phyloP scores from a whole-genome alignment of 345 rosid species.

The Linum lewisii region DNA sequence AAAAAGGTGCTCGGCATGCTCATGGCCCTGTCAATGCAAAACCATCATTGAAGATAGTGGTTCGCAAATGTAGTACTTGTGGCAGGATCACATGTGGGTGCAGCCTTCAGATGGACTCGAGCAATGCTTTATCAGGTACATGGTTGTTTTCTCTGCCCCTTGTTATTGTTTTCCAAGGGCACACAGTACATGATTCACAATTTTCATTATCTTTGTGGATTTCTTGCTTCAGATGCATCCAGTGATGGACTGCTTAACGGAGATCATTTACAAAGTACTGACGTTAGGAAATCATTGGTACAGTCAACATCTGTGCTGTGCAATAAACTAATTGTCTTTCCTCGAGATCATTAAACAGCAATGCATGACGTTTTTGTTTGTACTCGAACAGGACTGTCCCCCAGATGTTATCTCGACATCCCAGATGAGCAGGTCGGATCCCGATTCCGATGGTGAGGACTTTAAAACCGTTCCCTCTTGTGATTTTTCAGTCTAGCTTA shows the following conservation, averaged over 20 bases:
- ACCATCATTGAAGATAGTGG: constrained; percentile 17
- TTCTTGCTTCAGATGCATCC: constrained; percentile 27
- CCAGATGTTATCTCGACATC: constrained; percentile 30
- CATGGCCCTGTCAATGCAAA: constrained; percentile 20
- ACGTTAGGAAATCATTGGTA: constrained; percentile 46
- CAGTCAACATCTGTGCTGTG: background rate
- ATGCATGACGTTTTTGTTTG: background rate
- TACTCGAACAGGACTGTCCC: constrained; percentile 30
- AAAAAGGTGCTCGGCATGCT: constrained; percentile 19
- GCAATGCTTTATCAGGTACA: constrained; percentile 29
- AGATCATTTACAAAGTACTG: constrained; percentile 23
- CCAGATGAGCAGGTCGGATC: constrained; percentile 49
- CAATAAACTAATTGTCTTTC: background rate
- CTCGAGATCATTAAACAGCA: background rate
- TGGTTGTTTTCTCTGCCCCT: constrained; percentile 10
- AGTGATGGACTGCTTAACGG: constrained; percentile 28
- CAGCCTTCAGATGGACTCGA: constrained; percentile 24
- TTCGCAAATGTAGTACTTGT: constrained; percentile 37
- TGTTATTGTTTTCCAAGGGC: background rate
- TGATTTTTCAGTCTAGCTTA: constrained; percentile 6
- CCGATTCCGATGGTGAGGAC: constrained; percentile 64
- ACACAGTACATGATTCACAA: constrained; percentile 2
- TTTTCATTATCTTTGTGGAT: background rate
- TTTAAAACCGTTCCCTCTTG: constrained; percentile 11
- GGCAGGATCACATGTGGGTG: constrained; percentile 28